Evolutionary conservation across 2,329 filamentous ascomycete species (phyloP).

Genomic region (Epichloe elymi): DNA sequence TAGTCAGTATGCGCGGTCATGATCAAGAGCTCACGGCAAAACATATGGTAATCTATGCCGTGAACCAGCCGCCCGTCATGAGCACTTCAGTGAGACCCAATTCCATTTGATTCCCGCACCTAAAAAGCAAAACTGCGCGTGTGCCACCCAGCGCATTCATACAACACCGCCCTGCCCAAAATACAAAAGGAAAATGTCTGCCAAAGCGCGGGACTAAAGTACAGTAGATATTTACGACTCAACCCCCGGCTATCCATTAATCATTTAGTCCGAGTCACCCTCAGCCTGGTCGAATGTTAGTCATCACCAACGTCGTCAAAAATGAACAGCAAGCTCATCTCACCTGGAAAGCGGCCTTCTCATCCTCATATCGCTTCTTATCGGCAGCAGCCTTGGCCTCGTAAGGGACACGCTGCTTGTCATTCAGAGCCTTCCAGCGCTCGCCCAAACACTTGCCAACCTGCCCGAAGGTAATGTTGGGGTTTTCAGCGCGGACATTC

Average conservation of each 20-base stretch:
- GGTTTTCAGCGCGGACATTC: constrained; percentile 96
- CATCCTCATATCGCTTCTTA: constrained; percentile 98
- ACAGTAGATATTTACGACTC: constrained; percentile 5
- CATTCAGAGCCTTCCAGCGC: constrained; percentile 93
- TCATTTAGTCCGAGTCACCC: constrained; percentile 35
- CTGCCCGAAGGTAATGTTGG: constrained; percentile 94
- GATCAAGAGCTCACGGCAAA: constrained; percentile 13
- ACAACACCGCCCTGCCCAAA: constrained; percentile 28
- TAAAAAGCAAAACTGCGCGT: constrained; percentile 23
- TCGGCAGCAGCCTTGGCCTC: constrained; percentile 93
- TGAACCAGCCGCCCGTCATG: constrained; percentile 13
- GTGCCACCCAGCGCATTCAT: constrained; percentile 26
- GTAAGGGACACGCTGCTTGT: constrained; percentile 86
- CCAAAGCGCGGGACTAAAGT: constrained; percentile 8
- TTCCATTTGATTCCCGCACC: constrained; percentile 21
- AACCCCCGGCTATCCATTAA: constrained; percentile 3
- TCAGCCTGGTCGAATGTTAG: constrained; percentile 31
- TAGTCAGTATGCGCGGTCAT: constrained; percentile 10
- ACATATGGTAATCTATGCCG: constrained; percentile 3
- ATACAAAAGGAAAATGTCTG: constrained; percentile 21
- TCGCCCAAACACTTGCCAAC: constrained; percentile 97
- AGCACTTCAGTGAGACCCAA: constrained; percentile 22
- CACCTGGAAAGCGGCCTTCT: constrained; percentile 91
- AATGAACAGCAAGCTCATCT: constrained; percentile 20
- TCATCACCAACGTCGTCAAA: background rate